phyloP scores from a whole-genome alignment of 345 rosid genomes.

The Linum trigynum region DNA sequence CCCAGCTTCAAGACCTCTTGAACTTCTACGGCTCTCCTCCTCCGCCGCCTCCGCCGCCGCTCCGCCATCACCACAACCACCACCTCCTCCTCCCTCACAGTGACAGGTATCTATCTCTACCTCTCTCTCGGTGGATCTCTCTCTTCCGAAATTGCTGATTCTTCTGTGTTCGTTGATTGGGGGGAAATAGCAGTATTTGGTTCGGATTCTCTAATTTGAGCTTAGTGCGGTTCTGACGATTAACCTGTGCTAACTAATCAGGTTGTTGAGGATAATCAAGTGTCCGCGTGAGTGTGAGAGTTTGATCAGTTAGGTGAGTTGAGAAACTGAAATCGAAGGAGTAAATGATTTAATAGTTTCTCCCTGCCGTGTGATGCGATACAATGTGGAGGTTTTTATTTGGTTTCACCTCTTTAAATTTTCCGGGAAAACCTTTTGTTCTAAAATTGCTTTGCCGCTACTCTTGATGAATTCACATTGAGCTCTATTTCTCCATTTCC shows the following conservation, averaged over 20 bases:
- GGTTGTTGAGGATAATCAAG: constrained; percentile 11
- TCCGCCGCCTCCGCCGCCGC: constrained; percentile 7
- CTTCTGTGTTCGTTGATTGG: neutral
- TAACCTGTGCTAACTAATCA: neutral
- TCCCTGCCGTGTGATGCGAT: constrained; percentile 9
- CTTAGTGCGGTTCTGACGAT: neutral
- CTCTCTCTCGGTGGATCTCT: too few species aligned
- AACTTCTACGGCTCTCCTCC: constrained; percentile 65
- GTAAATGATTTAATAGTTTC: neutral
- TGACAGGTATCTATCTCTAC: constrained; percentile 13
- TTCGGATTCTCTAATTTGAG: neutral
- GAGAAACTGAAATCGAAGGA: neutral
- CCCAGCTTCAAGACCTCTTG: constrained; percentile 81
- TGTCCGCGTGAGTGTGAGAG: neutral
- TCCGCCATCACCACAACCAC: constrained; percentile 22
- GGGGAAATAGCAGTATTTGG: neutral
- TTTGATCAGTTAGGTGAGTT: constrained; percentile 17
- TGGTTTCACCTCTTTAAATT: neutral
- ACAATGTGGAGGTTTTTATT: constrained; percentile 3
- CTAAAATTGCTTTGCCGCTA: neutral
- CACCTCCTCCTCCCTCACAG: constrained; percentile 19
- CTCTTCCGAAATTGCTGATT: too few species aligned
- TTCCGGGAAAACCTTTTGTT: neutral
- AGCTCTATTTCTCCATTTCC: neutral
- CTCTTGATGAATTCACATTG: neutral